Evolutionary conservation across 106 monocot species (phyloP).

Genomic region (Allium sativum): DNA sequence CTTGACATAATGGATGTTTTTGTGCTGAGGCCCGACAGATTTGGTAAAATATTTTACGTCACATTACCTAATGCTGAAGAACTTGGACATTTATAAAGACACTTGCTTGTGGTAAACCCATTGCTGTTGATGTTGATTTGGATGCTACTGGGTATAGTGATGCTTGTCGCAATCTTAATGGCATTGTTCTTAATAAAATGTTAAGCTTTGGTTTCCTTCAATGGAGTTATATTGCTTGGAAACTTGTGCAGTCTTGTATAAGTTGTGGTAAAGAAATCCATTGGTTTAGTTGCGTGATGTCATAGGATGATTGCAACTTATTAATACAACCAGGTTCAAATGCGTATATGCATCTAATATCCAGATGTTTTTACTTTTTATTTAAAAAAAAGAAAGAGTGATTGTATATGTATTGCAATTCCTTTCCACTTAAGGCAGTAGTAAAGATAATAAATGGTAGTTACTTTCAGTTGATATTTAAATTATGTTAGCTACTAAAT

Average conservation of each 20-base stretch:
- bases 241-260: neutral
- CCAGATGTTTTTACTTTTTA: neutral
- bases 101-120: slow-evolving; percentile 41
- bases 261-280: neutral
- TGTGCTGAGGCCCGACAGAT: slow-evolving; percentile 58
- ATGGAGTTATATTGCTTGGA: neutral
- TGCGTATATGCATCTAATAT: no score
- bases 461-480: no score
- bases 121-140: slow-evolving; percentile 45
- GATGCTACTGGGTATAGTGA: slow-evolving; percentile 25
- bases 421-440: no score
- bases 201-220: slow-evolving; percentile 8
- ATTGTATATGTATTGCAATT: no score
- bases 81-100: slow-evolving; percentile 48
- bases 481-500: no score
- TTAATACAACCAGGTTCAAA: neutral
- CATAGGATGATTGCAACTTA: neutral
- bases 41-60: slow-evolving; percentile 63
- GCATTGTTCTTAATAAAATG: slow-evolving; percentile 55
- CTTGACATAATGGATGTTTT: slow-evolving; percentile 63
- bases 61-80: slow-evolving; percentile 52
- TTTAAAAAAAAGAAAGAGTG: no score
- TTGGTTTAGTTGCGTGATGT: neutral
- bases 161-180: slow-evolving; percentile 47
- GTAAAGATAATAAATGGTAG: no score